Base-by-base conservation (phyloP, 805 yeast genomes). In the Pichia thaimueangensis region DNA sequence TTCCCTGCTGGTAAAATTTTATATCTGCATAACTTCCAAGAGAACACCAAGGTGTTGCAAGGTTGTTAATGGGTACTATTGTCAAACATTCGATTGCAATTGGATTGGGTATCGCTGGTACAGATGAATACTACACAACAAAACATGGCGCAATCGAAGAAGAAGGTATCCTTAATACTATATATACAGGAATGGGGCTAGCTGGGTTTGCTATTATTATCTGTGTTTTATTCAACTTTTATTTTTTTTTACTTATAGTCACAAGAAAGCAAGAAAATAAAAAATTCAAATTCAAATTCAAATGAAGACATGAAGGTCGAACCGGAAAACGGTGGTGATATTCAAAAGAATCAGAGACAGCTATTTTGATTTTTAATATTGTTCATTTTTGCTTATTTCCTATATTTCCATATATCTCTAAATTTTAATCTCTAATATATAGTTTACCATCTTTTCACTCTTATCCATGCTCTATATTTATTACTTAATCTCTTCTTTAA, bases 1-100 rank as follows among this genome's bases (percentile, higher is more conserved):
- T 84, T 82, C 58, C 91, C 93, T 0, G 80, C 89, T 1, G 79
- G 84, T 0, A 75, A 87, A 0, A 68, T 83, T 37, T 70, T 80
- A 12, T 83, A 32, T 73, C 82, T 7, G 78, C 78, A 46, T 64
- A 64, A 36, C 63, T 83, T 29, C 88, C 89, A 0, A 58, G 67
- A 37, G 66, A 71, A 45, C 76, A 79, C 50, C 93, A 84, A 60
- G 93, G 91, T 8, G 75, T 81, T 71, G 89, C 88, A 0, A 88
- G 87, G 0, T 80, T 87, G 0, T 63, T 84, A 38, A 80, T 82
- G 5, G 70, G 80, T 17, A 82, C 93, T 0, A 76, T 80, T 51
- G 76, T 80, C 11, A 84, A 80, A 57, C 84, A 84, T 56, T 77
- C 88, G 0, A 80, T 76, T 55, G 77, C 88, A 0, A 57, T 83